Evolutionary conservation across 306 rosid species (phyloP).

Genomic region (Acacia confusa): DNA sequence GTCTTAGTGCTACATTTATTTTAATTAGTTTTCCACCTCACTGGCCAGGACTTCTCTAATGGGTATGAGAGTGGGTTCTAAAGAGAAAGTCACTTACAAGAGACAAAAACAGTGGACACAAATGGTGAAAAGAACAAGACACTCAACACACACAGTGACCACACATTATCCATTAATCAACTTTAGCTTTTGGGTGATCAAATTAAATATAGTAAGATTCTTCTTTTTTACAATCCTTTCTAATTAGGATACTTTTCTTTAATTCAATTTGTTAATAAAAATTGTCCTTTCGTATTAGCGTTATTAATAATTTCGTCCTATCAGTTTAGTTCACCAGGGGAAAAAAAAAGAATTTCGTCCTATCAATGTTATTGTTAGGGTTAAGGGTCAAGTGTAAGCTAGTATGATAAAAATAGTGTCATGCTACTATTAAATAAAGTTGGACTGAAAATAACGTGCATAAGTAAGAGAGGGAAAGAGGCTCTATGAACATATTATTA

Average conservation of each 20-base stretch:
- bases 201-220: constrained; percentile 8
- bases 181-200: constrained; percentile 16
- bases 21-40: background rate
- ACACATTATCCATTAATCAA: constrained; percentile 8
- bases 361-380: background rate
- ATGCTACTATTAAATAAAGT: background rate
- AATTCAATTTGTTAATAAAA: background rate
- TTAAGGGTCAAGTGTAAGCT: too few species aligned
- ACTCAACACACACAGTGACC: background rate
- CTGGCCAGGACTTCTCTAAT: background rate
- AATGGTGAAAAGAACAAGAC: background rate
- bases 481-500: background rate
- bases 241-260: background rate
- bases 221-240: background rate
- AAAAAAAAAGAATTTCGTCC: too few species aligned
- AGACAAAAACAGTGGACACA: background rate
- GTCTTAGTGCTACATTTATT: background rate
- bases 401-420: too few species aligned
- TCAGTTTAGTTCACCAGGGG: too few species aligned
- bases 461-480: background rate
- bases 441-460: background rate
- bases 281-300: background rate
- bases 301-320: too few species aligned
- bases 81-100: background rate
- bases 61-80: background rate